Evolutionary conservation across 2,329 filamentous ascomycete species (phyloP).

Genomic region (Trichophaea hybrida): DNA sequence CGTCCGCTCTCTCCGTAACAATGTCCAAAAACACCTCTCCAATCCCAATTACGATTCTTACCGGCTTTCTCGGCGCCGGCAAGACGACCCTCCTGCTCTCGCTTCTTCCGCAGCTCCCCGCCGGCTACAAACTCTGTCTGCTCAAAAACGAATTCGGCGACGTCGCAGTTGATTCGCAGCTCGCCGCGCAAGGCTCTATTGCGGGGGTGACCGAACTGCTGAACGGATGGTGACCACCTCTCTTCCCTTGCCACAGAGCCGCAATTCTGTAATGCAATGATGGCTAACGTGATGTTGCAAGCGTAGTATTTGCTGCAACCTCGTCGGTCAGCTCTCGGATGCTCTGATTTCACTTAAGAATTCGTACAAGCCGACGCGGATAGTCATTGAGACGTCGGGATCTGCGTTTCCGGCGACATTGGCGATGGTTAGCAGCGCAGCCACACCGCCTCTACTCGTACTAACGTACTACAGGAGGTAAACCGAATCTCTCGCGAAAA

Average conservation of each 20-base stretch:
- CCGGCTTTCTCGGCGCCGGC: constrained; percentile 87
- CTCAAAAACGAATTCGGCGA: constrained; percentile 98
- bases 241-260: not conserved
- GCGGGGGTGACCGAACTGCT: constrained; percentile 84
- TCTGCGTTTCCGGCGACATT: constrained; percentile 78
- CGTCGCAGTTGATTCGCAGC: constrained; percentile 79
- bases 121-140: constrained; percentile 71
- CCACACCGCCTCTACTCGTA: not conserved
- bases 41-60: constrained; percentile 57
- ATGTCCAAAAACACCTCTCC: constrained; percentile 6
- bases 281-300: not conserved
- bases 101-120: constrained; percentile 79
- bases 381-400: constrained; percentile 87
- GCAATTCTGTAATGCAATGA: too few species aligned
- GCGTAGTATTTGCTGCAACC: constrained; percentile 81
- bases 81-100: constrained; percentile 95
- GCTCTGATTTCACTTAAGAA: constrained; percentile 61
- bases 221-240: constrained; percentile 44
- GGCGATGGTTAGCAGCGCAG: constrained; percentile 45
- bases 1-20: not conserved
- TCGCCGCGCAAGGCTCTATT: constrained; percentile 69
- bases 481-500: constrained; percentile 41
- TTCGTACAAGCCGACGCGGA: constrained; percentile 52
- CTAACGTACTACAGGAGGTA: constrained; percentile 38
- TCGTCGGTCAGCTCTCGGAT: constrained; percentile 75